Base-by-base conservation (phyloP, 495 filamentous ascomycete species). In the Apodospora peruviana region DNA sequence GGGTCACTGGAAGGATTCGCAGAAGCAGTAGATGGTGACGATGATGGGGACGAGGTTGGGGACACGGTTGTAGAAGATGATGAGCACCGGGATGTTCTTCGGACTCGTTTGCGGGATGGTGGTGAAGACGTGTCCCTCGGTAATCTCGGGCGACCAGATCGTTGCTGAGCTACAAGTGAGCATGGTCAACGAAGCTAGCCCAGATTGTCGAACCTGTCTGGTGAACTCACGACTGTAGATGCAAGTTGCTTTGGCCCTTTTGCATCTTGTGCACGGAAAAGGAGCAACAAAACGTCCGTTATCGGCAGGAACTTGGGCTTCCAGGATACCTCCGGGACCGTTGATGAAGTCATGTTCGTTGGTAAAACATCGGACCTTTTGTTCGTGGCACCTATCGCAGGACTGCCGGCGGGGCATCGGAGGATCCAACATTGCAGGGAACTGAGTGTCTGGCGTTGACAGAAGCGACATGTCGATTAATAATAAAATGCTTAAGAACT, bases 341-440 rank as follows among this genome's bases (percentile, higher is more conserved):
- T n/a, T n/a, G n/a, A n/a, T n/a, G n/a, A n/a, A n/a, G n/a, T n/a
- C n/a, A n/a, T n/a, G n/a, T 0, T 40, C 46, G 25, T 49, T 40
- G 12, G 45, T 49, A 20, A 49, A 40, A 22, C 51, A 54, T 24
- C 51, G 45, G 21, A 54, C 51, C 41, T 54, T 54, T 24, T 49
- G 51, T 29, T 54, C 51, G n/a, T 54, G 51, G 12, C 51, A 54
- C 1, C 51, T 45, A 18, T 54, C 51, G 38, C 51, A 54, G 0
- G 51, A 54, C 42, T 54, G 51, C 29, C 51, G 41, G 11, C 51
- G 40, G 11, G 51, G 51, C 51, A 54, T 54, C 45, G 45, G 40
- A 9, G 51, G 45, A 25, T 34, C 29, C 8, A 34, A 34, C 8
- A 14, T 14, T 7, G 29, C 29, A 34, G 29, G 14, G 29, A 14